Percentiles rank a stretch among this genome's conserved stretches.
Conservation (phyloP, 306 rosid species). For the Malus fusca region DNA sequence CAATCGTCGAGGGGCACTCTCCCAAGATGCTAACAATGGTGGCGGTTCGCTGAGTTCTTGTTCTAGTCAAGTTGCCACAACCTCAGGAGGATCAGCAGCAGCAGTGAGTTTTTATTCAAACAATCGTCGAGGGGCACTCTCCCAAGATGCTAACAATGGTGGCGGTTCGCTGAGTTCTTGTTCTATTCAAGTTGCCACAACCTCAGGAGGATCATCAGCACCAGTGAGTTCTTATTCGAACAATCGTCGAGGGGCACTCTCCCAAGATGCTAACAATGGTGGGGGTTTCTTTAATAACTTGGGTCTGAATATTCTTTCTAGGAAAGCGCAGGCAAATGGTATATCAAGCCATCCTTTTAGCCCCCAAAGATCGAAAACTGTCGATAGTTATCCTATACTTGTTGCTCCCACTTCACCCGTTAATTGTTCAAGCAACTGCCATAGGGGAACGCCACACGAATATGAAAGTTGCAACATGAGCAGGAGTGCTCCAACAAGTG, state of each 20-base stretch:
- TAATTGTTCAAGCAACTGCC: slow-evolving; percentile 22
- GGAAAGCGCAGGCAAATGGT: slow-evolving; percentile 15
- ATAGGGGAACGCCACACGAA: slow-evolving; percentile 29
- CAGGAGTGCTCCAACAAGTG: slow-evolving; percentile 82
- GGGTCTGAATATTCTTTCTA: slow-evolving; percentile 23
- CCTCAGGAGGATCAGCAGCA: not conserved
- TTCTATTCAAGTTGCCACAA: slow-evolving; percentile 21
- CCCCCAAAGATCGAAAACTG: slow-evolving; percentile 15
- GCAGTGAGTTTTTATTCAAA: slow-evolving; percentile 15
- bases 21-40: slow-evolving; percentile 12
- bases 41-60: slow-evolving; percentile 4
- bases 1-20: slow-evolving; percentile 22
- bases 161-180: slow-evolving; percentile 4
- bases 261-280: slow-evolving; percentile 10
- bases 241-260: slow-evolving; percentile 23
- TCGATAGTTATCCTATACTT: slow-evolving; percentile 7
- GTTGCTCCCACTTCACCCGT: slow-evolving; percentile 26
- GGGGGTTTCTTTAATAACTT: slow-evolving; percentile 16
- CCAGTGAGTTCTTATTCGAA: slow-evolving; percentile 15
- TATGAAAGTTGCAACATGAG: slow-evolving; percentile 21
- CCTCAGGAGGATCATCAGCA: not conserved
- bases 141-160: slow-evolving; percentile 12
- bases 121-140: slow-evolving; percentile 22
- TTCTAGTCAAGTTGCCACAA: slow-evolving; percentile 21
- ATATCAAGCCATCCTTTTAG: slow-evolving; percentile 13